phyloP scores from a whole-genome alignment of 306 rosid species.

The Medicago arabica region DNA sequence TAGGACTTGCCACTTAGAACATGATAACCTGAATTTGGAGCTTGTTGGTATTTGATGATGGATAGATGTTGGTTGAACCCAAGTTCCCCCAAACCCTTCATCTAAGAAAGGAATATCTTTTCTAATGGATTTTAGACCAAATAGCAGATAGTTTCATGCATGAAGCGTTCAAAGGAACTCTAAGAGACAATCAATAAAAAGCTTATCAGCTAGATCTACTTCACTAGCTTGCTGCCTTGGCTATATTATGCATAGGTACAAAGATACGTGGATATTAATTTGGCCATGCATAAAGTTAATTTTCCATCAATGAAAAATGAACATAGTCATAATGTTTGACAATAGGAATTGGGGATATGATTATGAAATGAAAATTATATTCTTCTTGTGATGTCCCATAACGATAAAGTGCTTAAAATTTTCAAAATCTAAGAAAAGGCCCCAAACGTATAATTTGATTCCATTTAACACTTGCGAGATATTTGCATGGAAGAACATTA shows the following conservation, averaged over 20 bases:
- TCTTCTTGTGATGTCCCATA: background rate
- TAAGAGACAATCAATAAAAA: constrained; percentile 19
- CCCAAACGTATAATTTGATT: no score
- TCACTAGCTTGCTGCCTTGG: background rate
- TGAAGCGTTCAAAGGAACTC: constrained; percentile 20
- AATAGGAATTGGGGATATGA: background rate
- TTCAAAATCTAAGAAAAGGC: no score
- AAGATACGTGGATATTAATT: background rate
- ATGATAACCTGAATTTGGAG: background rate
- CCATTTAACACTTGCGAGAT: no score
- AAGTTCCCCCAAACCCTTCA: constrained; percentile 37
- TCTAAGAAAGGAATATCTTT: background rate
- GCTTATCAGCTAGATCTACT: background rate
- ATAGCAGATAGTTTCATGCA: background rate
- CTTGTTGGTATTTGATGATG: background rate
- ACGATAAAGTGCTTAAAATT: no score
- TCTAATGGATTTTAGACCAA: background rate
- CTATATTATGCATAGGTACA: background rate
- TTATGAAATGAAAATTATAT: background rate
- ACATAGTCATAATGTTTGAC: background rate
- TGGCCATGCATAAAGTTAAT: background rate
- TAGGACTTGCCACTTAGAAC: no score
- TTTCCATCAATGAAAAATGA: background rate
- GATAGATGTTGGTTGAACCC: background rate
- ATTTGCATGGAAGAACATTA: no score